Percentiles rank a stretch among this genome's conserved stretches.
Evolutionary conservation across 148 eudicot genomes (phyloP).

Genomic region (Talinum fruticosum): DNA sequence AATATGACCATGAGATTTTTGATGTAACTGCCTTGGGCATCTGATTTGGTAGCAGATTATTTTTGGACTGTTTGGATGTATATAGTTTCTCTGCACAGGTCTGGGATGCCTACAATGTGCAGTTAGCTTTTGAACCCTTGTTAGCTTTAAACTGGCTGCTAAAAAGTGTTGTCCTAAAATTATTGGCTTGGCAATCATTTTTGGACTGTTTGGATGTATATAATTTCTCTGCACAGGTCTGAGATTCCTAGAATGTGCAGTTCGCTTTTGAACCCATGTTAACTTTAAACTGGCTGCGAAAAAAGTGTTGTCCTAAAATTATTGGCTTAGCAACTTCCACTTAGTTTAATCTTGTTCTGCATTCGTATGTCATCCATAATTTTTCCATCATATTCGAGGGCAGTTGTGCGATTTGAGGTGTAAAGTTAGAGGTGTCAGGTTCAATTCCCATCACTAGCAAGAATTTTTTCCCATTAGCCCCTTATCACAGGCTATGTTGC

Average conservation of each 20-base stretch:
- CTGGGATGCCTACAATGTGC: not conserved
- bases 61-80: slow-evolving; percentile 1
- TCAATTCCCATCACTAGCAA: too few relatives aligned
- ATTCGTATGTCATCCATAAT: too few relatives aligned
- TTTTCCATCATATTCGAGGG: too few relatives aligned
- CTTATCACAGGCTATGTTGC: too few relatives aligned
- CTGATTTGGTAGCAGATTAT: not conserved
- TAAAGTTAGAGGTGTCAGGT: too few relatives aligned
- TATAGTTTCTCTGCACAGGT: slow-evolving; percentile 18
- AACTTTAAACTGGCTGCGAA: not conserved
- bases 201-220: slow-evolving; percentile 1
- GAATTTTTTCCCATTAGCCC: too few relatives aligned
- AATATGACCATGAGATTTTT: slow-evolving; percentile 12
- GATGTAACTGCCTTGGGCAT: not conserved
- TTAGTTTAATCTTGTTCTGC: too few relatives aligned
- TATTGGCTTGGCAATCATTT: not conserved
- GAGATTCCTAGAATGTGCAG: not conserved
- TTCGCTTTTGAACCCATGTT: not conserved
- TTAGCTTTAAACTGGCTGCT: not conserved
- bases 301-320: not conserved
- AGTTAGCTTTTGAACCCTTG: not conserved
- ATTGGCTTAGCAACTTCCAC: not conserved
- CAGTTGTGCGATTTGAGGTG: too few relatives aligned
- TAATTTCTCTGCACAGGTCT: slow-evolving; percentile 15
- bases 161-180: not conserved